Evolutionary conservation across 2,329 filamentous ascomycete genomes (phyloP).

Genomic region (Cladosporium sp.): DNA sequence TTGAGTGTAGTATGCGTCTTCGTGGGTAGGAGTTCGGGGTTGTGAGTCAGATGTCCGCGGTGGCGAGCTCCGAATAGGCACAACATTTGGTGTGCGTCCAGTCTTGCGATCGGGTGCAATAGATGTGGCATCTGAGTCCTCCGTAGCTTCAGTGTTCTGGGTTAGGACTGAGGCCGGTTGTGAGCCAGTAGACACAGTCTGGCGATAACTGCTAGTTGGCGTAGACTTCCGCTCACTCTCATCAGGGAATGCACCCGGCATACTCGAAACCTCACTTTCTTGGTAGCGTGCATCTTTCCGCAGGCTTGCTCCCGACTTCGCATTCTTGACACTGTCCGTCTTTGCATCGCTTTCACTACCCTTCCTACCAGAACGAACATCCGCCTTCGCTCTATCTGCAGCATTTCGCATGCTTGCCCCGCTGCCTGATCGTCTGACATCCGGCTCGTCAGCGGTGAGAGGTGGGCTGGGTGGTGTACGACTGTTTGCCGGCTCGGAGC

Average conservation of each 20-base stretch:
- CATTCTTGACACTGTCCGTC: constrained; percentile 39
- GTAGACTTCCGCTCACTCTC: constrained; percentile 41
- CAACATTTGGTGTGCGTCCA: constrained; percentile 34
- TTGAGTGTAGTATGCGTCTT: constrained; percentile 40
- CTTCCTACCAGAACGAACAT: constrained; percentile 41
- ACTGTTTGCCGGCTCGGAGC: constrained; percentile 31
- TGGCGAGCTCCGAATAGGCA: constrained; percentile 42
- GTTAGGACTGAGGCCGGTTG: constrained; percentile 44
- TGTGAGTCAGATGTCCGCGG: constrained; percentile 46
- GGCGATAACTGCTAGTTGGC: constrained; percentile 38
- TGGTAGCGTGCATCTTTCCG: constrained; percentile 39
- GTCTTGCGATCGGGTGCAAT: constrained; percentile 42
- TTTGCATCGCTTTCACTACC: constrained; percentile 44
- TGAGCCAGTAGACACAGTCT: constrained; percentile 36
- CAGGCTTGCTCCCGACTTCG: constrained; percentile 46
- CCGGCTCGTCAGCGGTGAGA: constrained; percentile 46
- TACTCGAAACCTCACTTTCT: constrained; percentile 46
- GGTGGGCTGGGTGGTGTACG: constrained; percentile 51
- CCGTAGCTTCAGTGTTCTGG: constrained; percentile 37
- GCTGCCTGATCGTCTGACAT: constrained; percentile 47
- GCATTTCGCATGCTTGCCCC: constrained; percentile 45
- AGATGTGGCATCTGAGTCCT: constrained; percentile 50
- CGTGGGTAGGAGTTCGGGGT: constrained; percentile 46
- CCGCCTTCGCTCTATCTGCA: constrained; percentile 38
- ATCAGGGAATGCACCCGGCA: constrained; percentile 36